phyloP scores from a whole-genome alignment of 2,329 filamentous ascomycete species.

The Zalaria obscura region DNA sequence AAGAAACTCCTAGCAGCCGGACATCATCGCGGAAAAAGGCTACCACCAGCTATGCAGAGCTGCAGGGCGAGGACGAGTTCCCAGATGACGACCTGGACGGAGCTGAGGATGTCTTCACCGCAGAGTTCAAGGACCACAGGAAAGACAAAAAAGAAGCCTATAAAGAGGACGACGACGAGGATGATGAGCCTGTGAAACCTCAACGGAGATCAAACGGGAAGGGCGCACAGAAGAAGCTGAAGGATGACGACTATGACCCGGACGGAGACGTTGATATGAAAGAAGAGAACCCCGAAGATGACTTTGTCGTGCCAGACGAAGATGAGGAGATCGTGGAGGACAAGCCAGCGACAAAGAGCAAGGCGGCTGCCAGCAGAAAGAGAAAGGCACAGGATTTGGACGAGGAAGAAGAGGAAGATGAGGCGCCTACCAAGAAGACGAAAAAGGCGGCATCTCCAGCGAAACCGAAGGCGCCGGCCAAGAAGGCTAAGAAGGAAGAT shows the following conservation, averaged over 20 bases:
- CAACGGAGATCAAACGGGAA: constrained; percentile 12
- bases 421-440: constrained; percentile 44
- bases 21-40: constrained; percentile 27
- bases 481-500: constrained; percentile 49
- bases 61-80: constrained; percentile 18
- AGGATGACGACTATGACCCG: constrained; percentile 22
- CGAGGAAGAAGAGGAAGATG: constrained; percentile 38
- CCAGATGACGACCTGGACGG: constrained; percentile 24
- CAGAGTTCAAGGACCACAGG: constrained; percentile 50
- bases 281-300: constrained; percentile 30
- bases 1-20: constrained; percentile 20
- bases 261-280: constrained; percentile 40
- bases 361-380: constrained; percentile 28
- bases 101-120: constrained; percentile 71
- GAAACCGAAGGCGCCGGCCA: constrained; percentile 38
- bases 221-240: constrained; percentile 32
- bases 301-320: constrained; percentile 29
- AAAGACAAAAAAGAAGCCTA: constrained; percentile 45
- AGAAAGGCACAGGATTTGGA: constrained; percentile 45
- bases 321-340: constrained; percentile 24
- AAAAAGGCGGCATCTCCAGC: constrained; percentile 23
- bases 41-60: constrained; percentile 23
- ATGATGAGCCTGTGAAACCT: constrained; percentile 51
- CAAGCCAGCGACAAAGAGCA: constrained; percentile 24
- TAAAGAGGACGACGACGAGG: constrained; percentile 46